These are phyloP conservation scores for Pelargonium nanum DNA, from an alignment of 345 rosid genomes.

Conservation along the genomic window DNA sequence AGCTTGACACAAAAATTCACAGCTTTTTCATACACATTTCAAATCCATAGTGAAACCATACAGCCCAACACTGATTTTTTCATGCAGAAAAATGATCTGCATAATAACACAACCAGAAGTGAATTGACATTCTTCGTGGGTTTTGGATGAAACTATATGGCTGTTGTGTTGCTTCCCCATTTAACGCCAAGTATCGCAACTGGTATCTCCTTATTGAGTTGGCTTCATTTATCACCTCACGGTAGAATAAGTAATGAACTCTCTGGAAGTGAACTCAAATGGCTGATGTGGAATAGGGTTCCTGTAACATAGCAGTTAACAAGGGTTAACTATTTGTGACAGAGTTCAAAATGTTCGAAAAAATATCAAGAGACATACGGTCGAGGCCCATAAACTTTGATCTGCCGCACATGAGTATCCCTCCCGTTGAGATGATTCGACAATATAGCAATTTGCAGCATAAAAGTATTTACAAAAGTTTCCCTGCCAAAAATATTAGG, in stretches of 20 bases:
- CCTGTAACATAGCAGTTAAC: constrained; percentile 23
- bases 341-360: not conserved
- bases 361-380: constrained; percentile 29
- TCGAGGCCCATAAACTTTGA: constrained; percentile 83
- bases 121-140: too few relatives aligned
- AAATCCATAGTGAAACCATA: too few relatives aligned
- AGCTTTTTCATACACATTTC: too few relatives aligned
- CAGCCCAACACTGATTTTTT: too few relatives aligned
- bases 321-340: not conserved
- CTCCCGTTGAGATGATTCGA: constrained; percentile 85
- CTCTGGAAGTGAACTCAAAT: constrained; percentile 74
- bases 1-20: too few relatives aligned
- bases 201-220: not conserved
- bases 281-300: constrained; percentile 81
- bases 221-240: constrained; percentile 37
- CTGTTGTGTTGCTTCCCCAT: not conserved
- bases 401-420: constrained; percentile 84
- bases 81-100: too few relatives aligned
- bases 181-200: not conserved
- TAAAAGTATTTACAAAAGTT: constrained; percentile 78
- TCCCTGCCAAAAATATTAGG: constrained; percentile 43
- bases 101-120: too few relatives aligned
- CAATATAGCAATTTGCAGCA: constrained; percentile 74
- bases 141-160: not conserved
- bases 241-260: constrained; percentile 61